Percentiles rank a stretch among this genome's conserved stretches.
Conservation (phyloP, 2,329 filamentous ascomycete species). For the Aspergillus tamarii region DNA sequence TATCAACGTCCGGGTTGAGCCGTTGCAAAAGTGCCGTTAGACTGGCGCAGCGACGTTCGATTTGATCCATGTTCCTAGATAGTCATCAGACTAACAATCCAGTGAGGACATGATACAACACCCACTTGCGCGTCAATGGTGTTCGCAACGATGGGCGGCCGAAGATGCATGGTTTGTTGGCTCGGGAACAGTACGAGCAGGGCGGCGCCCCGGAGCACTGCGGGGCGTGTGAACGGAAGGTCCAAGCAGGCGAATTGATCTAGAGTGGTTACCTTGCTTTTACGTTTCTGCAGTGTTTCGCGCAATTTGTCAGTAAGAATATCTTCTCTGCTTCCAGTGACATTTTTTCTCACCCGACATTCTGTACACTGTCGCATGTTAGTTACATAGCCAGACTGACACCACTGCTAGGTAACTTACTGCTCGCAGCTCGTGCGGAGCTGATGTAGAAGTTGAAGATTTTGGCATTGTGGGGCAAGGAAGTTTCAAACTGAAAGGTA, state of each 20-base stretch:
- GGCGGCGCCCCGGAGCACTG: slow-evolving; percentile 22
- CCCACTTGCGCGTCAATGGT: slow-evolving; percentile 22
- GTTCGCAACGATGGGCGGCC: slow-evolving; percentile 16
- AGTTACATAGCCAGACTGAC: too few relatives aligned
- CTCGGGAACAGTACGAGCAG: slow-evolving; percentile 18
- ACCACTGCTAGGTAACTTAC: too few relatives aligned
- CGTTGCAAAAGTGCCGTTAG: slow-evolving; percentile 11
- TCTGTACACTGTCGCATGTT: background rate
- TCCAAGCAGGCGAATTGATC: background rate
- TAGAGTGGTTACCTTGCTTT: slow-evolving; percentile 12
- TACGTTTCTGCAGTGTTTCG: slow-evolving; percentile 9
- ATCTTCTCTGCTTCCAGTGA: too few relatives aligned
- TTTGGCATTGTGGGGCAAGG: too few relatives aligned
- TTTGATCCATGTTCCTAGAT: slow-evolving; percentile 20
- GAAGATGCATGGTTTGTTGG: slow-evolving; percentile 18
- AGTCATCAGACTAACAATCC: too few relatives aligned
- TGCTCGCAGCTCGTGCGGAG: too few relatives aligned
- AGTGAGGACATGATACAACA: background rate
- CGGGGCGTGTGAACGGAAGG: background rate
- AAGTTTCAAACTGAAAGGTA: too few relatives aligned
- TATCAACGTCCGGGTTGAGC: slow-evolving; percentile 20
- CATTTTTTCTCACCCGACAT: too few relatives aligned
- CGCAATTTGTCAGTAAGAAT: background rate
- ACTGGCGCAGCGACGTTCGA: slow-evolving; percentile 16
- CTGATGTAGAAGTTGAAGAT: too few relatives aligned